Evolutionary conservation across 768 basidiomycete genomes (phyloP), one percentile per base, ranked within the genome.

Genomic region (Termitomyces sp.): DNA sequence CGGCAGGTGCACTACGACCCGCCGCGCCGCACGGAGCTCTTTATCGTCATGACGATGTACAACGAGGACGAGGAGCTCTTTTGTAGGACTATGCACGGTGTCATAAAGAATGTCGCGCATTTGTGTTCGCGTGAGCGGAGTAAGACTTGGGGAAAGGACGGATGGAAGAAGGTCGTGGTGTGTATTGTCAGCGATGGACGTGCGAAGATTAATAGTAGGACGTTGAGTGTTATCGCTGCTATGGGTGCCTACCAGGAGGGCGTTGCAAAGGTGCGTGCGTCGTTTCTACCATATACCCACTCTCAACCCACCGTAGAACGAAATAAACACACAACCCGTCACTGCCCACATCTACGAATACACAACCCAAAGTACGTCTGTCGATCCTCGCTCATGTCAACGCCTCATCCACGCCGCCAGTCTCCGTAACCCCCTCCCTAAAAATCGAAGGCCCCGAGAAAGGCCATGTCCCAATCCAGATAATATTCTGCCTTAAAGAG

Each of bases 21-120:
- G 0, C 89, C 92, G 0, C 79, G 95, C 20, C 80, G 89, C 36
- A 97, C 95, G 36, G 96, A 98, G 72, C 77, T 98, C 16, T 96
- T 97, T 75, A 95, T 98, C 65, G 95, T 97, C 46, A 89, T 98
- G 84, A 98, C 95, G 14, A 97, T 98, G 95, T 97, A 96, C 71
- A 96, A 97, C 67, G 94, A 94, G 67, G 86, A 92, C 66, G 94
- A 96, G 70, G 84, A 88, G 66, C 79, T 98, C 6, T 98, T 98
- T 74, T 88, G 87, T 66, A 75, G 95, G 44, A 93, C 95, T 0
- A 95, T 98, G 91, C 91, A 96, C 67, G 95, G 95, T 53, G 91
- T 98, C 6, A 93, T 97, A 72, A 93, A 91, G 81, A 98, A 98
- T 66, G 81, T 98, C 47, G 88, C 87, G 5, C 92, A 96, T 71